Evolutionary conservation across 1,284 basidiomycete species (phyloP).

Genomic region (Ceratorhiza oryzae-sativae): DNA sequence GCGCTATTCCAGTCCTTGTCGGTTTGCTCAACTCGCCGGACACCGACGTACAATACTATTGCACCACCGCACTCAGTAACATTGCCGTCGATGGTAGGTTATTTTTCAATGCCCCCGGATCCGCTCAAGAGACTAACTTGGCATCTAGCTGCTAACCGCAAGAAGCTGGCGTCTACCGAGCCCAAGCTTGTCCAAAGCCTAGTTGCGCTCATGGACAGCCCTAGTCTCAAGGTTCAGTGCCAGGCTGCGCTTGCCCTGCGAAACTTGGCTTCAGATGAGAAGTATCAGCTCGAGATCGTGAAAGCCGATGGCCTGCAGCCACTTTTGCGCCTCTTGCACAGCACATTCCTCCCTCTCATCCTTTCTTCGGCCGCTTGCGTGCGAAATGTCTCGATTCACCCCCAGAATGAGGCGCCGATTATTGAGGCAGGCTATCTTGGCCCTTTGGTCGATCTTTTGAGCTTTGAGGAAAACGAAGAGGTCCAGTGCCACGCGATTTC

Average conservation of each 20-base stretch:
- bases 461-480: slow-evolving; percentile 99
- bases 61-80: slow-evolving; percentile 97
- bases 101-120: not conserved
- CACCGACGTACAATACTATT: slow-evolving; percentile 99
- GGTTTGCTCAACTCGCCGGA: slow-evolving; percentile 95
- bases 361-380: slow-evolving; percentile 98
- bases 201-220: slow-evolving; percentile 96
- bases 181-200: slow-evolving; percentile 95
- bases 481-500: slow-evolving; percentile 99
- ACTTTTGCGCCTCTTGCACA: slow-evolving; percentile 92
- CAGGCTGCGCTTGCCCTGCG: slow-evolving; percentile 96
- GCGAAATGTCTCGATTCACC: slow-evolving; percentile 98
- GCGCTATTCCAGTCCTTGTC: slow-evolving; percentile 97
- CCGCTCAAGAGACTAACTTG: slow-evolving; percentile 20
- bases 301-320: slow-evolving; percentile 93
- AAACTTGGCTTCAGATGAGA: slow-evolving; percentile 98
- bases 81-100: slow-evolving; percentile 91
- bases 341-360: slow-evolving; percentile 98
- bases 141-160: slow-evolving; percentile 78
- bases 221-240: slow-evolving; percentile 98
- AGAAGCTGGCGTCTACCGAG: slow-evolving; percentile 94
- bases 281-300: slow-evolving; percentile 99
- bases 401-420: slow-evolving; percentile 98
- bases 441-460: slow-evolving; percentile 93
- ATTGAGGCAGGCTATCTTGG: slow-evolving; percentile 98